Conservation (phyloP, 129 eudicot species). For the Centella asiatica region DNA sequence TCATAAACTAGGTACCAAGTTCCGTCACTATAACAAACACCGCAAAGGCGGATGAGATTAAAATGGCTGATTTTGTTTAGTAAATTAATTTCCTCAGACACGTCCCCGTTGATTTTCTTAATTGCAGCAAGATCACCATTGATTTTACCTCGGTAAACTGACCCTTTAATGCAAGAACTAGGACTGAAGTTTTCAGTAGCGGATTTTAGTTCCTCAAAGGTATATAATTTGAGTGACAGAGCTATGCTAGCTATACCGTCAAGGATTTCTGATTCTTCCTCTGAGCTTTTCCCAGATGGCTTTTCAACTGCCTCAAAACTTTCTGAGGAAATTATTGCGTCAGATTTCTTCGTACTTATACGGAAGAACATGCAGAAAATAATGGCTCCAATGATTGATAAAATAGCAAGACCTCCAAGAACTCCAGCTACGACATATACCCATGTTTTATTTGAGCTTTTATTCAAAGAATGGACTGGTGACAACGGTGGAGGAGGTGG, state of each 20-base stretch:
- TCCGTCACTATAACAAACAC: constrained; percentile 59
- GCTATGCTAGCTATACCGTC: constrained; percentile 56
- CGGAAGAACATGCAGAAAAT: constrained; percentile 36
- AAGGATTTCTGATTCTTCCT: constrained; percentile 42
- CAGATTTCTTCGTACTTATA: constrained; percentile 22
- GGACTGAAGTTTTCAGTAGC: constrained; percentile 71
- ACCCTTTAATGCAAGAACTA: constrained; percentile 49
- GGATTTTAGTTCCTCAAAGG: constrained; percentile 41
- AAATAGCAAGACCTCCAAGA: constrained; percentile 44
- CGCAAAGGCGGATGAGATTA: constrained; percentile 55
- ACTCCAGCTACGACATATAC: constrained; percentile 45
- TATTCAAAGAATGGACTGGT: constrained; percentile 15
- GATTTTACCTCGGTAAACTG: constrained; percentile 69
- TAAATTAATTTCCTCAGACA: constrained; percentile 49
- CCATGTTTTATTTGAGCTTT: constrained; percentile 42
- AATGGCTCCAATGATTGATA: constrained; percentile 20
- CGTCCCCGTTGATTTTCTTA: constrained; percentile 78
- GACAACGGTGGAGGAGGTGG: constrained; percentile 35
- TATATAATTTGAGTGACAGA: constrained; percentile 66
- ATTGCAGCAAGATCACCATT: constrained; percentile 72
- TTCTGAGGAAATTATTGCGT: constrained; percentile 30
- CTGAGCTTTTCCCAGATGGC: constrained; percentile 31
- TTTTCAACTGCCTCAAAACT: constrained; percentile 56
- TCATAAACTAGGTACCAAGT: constrained; percentile 85
- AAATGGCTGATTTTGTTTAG: constrained; percentile 23